Evolutionary conservation across 331 rosid species (phyloP).

Genomic region (Cydonia oblonga): DNA sequence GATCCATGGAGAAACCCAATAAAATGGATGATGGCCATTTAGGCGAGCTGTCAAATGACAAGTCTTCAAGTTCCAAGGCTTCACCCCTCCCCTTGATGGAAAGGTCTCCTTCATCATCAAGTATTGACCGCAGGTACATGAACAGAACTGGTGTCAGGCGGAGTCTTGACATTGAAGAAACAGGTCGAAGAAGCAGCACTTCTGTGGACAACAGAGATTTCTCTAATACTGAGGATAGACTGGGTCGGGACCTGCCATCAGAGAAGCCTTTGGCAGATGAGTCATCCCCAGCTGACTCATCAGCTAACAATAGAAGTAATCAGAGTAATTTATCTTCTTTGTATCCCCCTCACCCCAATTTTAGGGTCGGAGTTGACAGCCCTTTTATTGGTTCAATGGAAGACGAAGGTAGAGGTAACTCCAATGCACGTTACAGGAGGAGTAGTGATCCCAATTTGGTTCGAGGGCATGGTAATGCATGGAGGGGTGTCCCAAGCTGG

Average conservation of each 20-base stretch:
- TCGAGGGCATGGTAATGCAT: conserved; percentile 52
- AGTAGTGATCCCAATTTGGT: conserved; percentile 54
- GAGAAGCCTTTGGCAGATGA: conserved; percentile 60
- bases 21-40: conserved; percentile 49
- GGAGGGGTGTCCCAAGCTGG: conserved; percentile 93
- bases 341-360: conserved; percentile 49
- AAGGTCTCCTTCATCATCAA: conserved; percentile 69
- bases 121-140: conserved; percentile 49
- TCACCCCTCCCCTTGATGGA: conserved; percentile 51
- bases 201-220: conserved; percentile 51
- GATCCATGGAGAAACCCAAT: conserved; percentile 41
- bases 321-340: conserved; percentile 48
- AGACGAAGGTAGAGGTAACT: conserved; percentile 66
- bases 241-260: conserved; percentile 33
- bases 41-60: conserved; percentile 56
- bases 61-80: conserved; percentile 66
- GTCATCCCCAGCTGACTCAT: conserved; percentile 50
- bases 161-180: conserved; percentile 62
- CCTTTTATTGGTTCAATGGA: conserved; percentile 64
- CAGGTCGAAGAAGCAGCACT: conserved; percentile 50
- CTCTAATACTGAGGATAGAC: conserved; percentile 48
- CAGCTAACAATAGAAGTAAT: conserved; percentile 42
- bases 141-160: conserved; percentile 41
- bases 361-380: conserved; percentile 62
- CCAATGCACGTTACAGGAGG: conserved; percentile 61